Base-by-base conservation (phyloP, 164 flowering plant genomes). In the Chloranthus sessilifolius region DNA sequence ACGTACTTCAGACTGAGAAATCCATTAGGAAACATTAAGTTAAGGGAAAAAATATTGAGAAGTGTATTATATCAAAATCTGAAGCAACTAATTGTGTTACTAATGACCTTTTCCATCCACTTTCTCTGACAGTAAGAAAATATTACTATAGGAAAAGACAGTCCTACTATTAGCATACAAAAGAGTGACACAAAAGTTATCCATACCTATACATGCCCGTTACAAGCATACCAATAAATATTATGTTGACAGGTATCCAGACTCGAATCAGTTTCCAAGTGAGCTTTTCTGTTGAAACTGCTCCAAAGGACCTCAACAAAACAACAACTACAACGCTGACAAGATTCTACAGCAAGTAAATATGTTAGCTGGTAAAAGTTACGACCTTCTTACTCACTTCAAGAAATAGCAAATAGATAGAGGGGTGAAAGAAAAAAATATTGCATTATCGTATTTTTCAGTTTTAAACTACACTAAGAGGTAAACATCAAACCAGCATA, bases 191-290 rank as follows among this genome's bases (percentile, higher is more conserved):
- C 41, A 34, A 41, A 50, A 37, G 9, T 30, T 28, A 24, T 50
- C 22, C 29, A 40, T 55, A 63, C 72, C 72, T 68, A 48, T 63
- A 79, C 85, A 87, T 87, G 72, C 91, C 80, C 5, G 95, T 75
- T 16, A 83, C 78, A 36, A 87, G 87, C 95, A 87, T 82, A 44
- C 89, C 96, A 34, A 87, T 59, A 40, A 87, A 87, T 65, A 87
- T 82, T n/a, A 82, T 4, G 46, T 87, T 87, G 41, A 87, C 89
- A 22, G 96, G 96, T 34, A 82, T 52, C 89, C 96, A 84, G 10
- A 80, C 61, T 62, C 61, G 71, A 37, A 75, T 68, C 50, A 84
- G 67, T 73, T 74, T 87, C 89, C 83, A 82, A 30, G 70, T 74
- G 17, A 81, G 67, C 62, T 63, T 77, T 55, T 86, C 95, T 12